Conservation (phyloP, 768 basidiomycete species). For the Cystobasidiopsis lactophilus region DNA sequence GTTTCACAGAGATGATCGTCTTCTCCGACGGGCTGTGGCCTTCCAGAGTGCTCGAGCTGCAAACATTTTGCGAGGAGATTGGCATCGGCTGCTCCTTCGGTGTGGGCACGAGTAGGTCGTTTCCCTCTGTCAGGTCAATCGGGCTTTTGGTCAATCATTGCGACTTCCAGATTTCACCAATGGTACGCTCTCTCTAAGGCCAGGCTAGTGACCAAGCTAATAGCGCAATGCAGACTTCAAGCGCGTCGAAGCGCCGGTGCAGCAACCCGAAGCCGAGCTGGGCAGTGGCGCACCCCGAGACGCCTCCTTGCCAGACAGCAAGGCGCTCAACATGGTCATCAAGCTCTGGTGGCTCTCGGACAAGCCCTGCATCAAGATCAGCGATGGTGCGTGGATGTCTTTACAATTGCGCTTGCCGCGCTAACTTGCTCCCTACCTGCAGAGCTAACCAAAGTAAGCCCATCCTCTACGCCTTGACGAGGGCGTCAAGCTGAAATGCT, state of each 20-base stretch:
- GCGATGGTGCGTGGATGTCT: too few relatives aligned
- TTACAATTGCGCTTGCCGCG: too few relatives aligned
- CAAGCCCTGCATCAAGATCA: slow-evolving; percentile 69
- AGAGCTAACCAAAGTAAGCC: slow-evolving; percentile 53
- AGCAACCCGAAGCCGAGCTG: neutral
- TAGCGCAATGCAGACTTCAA: slow-evolving; percentile 9
- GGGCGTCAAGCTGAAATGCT: neutral
- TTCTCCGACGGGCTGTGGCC: slow-evolving; percentile 65
- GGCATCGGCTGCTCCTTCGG: slow-evolving; percentile 64
- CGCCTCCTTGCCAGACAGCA: neutral
- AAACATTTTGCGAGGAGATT: slow-evolving; percentile 47
- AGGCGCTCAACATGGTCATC: slow-evolving; percentile 59
- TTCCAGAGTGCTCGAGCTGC: slow-evolving; percentile 44
- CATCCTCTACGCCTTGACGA: neutral
- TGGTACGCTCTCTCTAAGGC: neutral
- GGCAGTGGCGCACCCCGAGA: neutral
- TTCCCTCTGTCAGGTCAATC: slow-evolving; percentile 36
- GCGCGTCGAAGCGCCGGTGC: slow-evolving; percentile 2
- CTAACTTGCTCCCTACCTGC: too few relatives aligned
- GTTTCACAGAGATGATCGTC: slow-evolving; percentile 37
- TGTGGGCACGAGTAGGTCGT: slow-evolving; percentile 49
- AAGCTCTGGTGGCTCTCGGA: slow-evolving; percentile 57
- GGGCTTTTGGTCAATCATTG: neutral
- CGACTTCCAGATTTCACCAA: neutral
- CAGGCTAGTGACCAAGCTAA: neutral